phyloP scores from a whole-genome alignment of 176 grass and related monocot genomes.

The Musa beccarii region DNA sequence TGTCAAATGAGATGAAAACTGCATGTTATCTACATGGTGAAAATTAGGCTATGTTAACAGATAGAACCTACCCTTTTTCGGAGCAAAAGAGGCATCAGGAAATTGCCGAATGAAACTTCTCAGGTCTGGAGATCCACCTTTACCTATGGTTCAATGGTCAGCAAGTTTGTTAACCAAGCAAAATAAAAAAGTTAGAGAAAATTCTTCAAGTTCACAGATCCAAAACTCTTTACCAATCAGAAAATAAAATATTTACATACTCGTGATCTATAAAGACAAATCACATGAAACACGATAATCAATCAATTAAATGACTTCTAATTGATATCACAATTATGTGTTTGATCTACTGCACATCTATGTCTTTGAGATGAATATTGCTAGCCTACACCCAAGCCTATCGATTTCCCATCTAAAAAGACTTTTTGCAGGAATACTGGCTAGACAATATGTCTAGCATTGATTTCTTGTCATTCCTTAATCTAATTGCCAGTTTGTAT shows the following conservation, averaged over 20 bases:
- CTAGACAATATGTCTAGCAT: background rate
- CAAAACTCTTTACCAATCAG: background rate
- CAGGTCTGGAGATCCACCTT: conserved; percentile 46
- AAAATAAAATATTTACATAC: background rate
- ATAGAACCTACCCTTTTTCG: conserved; percentile 27
- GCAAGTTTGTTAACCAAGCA: background rate
- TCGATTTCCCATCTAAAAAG: background rate
- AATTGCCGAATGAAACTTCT: conserved; percentile 64
- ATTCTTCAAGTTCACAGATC: background rate
- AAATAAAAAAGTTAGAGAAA: background rate
- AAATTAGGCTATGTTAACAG: background rate
- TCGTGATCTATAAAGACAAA: background rate
- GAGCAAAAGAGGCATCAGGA: conserved; percentile 22
- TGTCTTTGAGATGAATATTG: background rate
- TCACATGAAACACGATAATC: background rate
- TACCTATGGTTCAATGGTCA: conserved; percentile 33
- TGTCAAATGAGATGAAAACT: background rate
- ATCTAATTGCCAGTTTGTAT: background rate
- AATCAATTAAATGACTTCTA: background rate
- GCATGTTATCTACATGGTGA: background rate
- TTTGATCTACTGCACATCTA: background rate
- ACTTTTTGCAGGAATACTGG: no score
- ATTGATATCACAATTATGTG: background rate
- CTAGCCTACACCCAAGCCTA: background rate
- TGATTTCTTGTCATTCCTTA: background rate